Evolutionary conservation across 1,284 basidiomycete species (phyloP).

Genomic region (Xerocomus cyaneibrunnescens): DNA sequence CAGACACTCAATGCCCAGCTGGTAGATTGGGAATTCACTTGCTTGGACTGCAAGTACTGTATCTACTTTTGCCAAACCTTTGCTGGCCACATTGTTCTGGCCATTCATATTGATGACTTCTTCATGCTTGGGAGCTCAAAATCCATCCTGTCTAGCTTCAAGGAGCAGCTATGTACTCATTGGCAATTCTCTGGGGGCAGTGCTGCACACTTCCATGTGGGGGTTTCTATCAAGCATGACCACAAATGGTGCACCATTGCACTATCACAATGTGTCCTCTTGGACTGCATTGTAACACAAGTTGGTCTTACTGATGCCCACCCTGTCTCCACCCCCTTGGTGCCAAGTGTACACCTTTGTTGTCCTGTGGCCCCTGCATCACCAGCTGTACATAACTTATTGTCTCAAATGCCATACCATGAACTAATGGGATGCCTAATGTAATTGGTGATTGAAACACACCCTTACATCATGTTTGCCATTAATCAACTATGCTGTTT

Average conservation of each 20-base stretch:
- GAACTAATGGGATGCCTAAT: neutral
- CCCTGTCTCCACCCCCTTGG: neutral
- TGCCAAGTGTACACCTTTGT: too few relatives aligned
- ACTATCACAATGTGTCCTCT: neutral
- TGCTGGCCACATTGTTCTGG: neutral
- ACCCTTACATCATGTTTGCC: neutral
- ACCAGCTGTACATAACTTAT: too few relatives aligned
- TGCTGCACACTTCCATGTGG: neutral
- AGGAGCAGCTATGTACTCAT: neutral
- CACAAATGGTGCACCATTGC: accelerated
- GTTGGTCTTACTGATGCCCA: neutral
- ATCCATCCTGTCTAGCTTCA: accelerated
- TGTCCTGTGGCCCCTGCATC: too few relatives aligned
- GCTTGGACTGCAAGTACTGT: neutral
- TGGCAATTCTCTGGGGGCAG: neutral
- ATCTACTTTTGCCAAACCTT: neutral
- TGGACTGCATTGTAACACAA: neutral
- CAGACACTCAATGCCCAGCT: neutral
- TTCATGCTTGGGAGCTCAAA: neutral
- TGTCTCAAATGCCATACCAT: too few relatives aligned
- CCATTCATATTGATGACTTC: neutral
- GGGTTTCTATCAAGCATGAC: neutral
- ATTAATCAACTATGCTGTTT: neutral
- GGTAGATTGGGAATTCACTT: neutral
- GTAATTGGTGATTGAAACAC: neutral